Base-by-base conservation (phyloP, 208 protist genomes). In the Trypanosoma caninum region DNA sequence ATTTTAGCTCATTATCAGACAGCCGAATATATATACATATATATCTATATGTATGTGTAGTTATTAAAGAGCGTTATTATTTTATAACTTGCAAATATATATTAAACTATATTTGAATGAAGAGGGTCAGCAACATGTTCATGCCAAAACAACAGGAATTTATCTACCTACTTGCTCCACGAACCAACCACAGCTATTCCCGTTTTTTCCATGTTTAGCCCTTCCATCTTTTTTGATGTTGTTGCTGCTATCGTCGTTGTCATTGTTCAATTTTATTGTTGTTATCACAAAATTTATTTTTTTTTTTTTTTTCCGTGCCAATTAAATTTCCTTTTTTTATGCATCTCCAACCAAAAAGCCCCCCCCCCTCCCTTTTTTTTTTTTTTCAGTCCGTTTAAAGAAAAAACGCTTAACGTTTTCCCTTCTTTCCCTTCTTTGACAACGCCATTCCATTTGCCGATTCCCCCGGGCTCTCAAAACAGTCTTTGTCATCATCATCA, bases 401-500 rank as follows among this genome's bases (percentile, higher is more conserved):
- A 14, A 41, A 37, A 33, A 47, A 59, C 16, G 34, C 7, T 54
- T 23, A 60, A 16, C 28, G 35, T 2, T 50, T 65, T 33, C 52
- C 48, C 44, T 63, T 69, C 14, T 71, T 68, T 22, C 18, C 50
- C 6, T 59, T 56, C 60, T 80, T 77, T 33, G 35, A 51, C 13
- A 59, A 74, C 23, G 34, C 30, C 6, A n/a, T 45, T 51, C 71
- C 44, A 55, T 69, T 54, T 25, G 46, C 3, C 58, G 79, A 66
- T 66, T 78, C 75, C 41, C 76, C 69, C 27, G n/a, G n/a, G n/a
- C n/a, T n/a, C n/a, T n/a, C n/a, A n/a, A n/a, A n/a, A n/a, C n/a
- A n/a, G n/a, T n/a, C n/a, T n/a, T n/a, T n/a, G n/a, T 50, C 59
- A 9, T 75, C 69, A 35, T 84, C 74, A 22, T 69, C 51, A 66